These are phyloP conservation scores for Eucalyptus urophylla DNA, from an alignment of 345 rosid species.

Conservation along the genomic window DNA sequence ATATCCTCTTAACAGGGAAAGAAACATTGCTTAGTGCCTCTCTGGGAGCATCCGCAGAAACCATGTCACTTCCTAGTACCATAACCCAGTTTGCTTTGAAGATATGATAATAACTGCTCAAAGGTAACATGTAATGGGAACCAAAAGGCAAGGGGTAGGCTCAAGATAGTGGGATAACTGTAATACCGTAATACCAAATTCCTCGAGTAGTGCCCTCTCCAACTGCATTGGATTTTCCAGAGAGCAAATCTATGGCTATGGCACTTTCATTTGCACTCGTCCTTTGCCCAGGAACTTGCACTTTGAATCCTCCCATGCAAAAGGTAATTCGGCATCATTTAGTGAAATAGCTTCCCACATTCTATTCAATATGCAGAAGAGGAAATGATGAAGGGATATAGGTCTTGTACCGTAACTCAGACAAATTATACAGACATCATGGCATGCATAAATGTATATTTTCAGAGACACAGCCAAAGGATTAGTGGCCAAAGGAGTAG, in stretches of 20 bases:
- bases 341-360: not conserved
- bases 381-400: not conserved
- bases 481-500: not conserved
- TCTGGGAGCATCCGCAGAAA: conserved; percentile 55
- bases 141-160: not conserved
- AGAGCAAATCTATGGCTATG: conserved; percentile 28
- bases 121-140: not conserved
- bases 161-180: not conserved
- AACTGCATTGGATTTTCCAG: conserved; percentile 66
- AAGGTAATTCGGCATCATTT: not conserved
- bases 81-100: conserved; percentile 48
- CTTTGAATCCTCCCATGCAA: conserved; percentile 30
- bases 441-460: not conserved
- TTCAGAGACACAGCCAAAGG: not conserved
- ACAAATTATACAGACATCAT: not conserved
- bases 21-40: conserved; percentile 66
- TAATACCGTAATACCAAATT: conserved; percentile 1
- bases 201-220: conserved; percentile 66
- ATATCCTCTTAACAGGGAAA: conserved; percentile 58
- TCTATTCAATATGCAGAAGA: not conserved
- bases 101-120: conserved; percentile 46
- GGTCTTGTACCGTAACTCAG: not conserved
- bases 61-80: conserved; percentile 40
- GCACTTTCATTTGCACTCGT: conserved; percentile 47
- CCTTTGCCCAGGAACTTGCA: conserved; percentile 58